Percentiles rank a stretch among this genome's conserved stretches.
These are phyloP conservation scores for Daldinia caldariorum DNA, from an alignment of 495 filamentous ascomycete species.

Conservation along the genomic window DNA sequence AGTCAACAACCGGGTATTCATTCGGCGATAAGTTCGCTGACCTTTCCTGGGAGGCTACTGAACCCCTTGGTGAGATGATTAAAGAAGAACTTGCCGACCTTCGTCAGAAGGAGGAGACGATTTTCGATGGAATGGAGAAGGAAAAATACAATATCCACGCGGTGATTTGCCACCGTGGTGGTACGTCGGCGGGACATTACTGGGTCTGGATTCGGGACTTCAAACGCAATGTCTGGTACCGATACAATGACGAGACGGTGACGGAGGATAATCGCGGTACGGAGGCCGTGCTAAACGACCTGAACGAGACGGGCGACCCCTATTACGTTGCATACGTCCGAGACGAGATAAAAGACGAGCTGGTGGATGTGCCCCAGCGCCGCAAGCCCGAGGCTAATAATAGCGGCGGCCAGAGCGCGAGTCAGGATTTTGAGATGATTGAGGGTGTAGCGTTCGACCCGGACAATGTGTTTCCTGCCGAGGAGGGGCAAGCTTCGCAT, in stretches of 20 bases:
- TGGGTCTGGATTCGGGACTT: constrained; percentile 98
- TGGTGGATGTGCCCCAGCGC: constrained; percentile 65
- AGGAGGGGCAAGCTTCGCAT: neutral
- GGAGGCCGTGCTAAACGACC: constrained; percentile 70
- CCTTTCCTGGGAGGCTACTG: constrained; percentile 23
- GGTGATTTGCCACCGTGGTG: constrained; percentile 87
- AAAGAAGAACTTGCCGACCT: constrained; percentile 17
- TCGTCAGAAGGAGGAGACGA: constrained; percentile 49
- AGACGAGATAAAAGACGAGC: constrained; percentile 65
- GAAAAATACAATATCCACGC: constrained; percentile 87
- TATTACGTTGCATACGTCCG: constrained; percentile 91
- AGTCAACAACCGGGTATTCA: neutral
- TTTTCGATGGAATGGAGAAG: constrained; percentile 59
- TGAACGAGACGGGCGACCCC: constrained; percentile 73
- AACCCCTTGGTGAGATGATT: constrained; percentile 23
- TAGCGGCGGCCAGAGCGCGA: neutral
- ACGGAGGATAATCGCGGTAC: constrained; percentile 63
- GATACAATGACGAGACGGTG: constrained; percentile 91
- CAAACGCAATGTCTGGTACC: constrained; percentile 80
- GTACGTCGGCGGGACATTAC: constrained; percentile 80
- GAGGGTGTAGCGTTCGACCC: constrained; percentile 21
- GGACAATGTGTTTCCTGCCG: neutral
- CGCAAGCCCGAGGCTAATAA: constrained; percentile 2
- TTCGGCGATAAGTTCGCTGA: constrained; percentile 32
- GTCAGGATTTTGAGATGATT: constrained; percentile 35